These are phyloP conservation scores for Daedaleopsis sinensis DNA, from an alignment of 768 basidiomycete genomes.

Conservation along the genomic window DNA sequence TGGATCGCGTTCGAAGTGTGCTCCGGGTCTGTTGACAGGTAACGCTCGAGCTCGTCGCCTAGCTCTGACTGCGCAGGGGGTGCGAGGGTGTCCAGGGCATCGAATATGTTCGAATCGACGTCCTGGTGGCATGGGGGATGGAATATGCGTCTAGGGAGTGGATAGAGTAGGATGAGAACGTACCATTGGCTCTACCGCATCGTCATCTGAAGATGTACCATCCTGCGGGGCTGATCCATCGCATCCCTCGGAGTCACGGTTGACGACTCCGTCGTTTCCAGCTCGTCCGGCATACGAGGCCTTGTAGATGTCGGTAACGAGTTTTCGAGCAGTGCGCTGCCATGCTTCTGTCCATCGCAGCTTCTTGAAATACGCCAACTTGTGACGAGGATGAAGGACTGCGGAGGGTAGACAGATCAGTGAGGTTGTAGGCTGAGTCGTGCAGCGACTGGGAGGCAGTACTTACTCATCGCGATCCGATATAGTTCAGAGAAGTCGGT, in stretches of 20 bases:
- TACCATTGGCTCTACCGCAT: neutral
- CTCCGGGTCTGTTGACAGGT: conserved; percentile 32
- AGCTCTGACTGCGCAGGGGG: conserved; percentile 9
- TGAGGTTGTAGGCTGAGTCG: neutral
- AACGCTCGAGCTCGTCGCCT: conserved; percentile 31
- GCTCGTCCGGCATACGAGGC: neutral
- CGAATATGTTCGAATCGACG: conserved; percentile 34
- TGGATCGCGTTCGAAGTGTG: conserved; percentile 26
- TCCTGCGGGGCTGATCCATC: neutral
- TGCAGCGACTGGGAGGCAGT: too few species aligned
- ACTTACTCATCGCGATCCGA: conserved; percentile 31
- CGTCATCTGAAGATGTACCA: neutral
- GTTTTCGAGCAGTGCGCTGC: neutral
- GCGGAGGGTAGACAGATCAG: neutral
- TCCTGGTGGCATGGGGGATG: neutral
- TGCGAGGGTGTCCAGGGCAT: conserved; percentile 26
- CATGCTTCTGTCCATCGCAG: conserved; percentile 2
- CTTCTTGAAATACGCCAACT: conserved; percentile 13
- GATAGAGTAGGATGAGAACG: neutral
- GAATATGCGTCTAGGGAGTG: too few species aligned
- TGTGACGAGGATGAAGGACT: conserved; percentile 15
- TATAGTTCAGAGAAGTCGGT: conserved; percentile 29
- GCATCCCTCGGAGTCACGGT: too few species aligned
- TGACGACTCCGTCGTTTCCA: neutral
- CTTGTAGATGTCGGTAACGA: conserved; percentile 1